phyloP scores from a whole-genome alignment of 139 green algal species.

The Protoeuglena noctilucae region DNA sequence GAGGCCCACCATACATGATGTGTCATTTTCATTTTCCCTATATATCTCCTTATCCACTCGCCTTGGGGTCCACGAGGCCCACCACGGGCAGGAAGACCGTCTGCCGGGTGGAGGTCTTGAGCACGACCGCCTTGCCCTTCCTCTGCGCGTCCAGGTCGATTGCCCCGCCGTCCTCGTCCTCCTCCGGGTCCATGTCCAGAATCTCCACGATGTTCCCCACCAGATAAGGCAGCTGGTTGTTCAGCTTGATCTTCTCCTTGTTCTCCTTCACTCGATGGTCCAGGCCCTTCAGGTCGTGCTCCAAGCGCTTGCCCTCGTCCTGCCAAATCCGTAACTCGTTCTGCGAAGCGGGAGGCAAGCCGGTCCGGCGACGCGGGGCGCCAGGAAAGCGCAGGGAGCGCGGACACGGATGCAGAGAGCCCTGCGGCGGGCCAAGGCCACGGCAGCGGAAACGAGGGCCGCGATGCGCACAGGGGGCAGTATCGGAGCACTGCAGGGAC shows the following conservation, averaged over 20 bases:
- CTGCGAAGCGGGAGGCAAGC: background rate
- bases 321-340: too few relatives aligned
- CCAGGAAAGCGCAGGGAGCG: background rate
- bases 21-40: too few relatives aligned
- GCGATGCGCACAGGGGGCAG: background rate
- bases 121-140: constrained; percentile 86
- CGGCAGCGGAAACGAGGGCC: background rate
- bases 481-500: too few relatives aligned
- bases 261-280: constrained; percentile 81
- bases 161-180: constrained; percentile 60
- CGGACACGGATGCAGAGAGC: background rate
- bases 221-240: constrained; percentile 98
- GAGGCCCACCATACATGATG: too few relatives aligned
- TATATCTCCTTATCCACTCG: too few relatives aligned
- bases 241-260: constrained; percentile 96
- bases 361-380: background rate
- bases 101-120: constrained; percentile 93
- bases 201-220: constrained; percentile 96
- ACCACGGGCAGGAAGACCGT: constrained; percentile 97
- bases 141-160: constrained; percentile 81
- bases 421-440: background rate
- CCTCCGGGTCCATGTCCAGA: constrained; percentile 79
- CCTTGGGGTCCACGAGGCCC: constrained; percentile 90
- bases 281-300: constrained; percentile 55
- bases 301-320: constrained; percentile 75